Evolutionary conservation across 2,329 filamentous ascomycete genomes (phyloP), one percentile per base, ranked within the genome.

Genomic region (Thelonectria discophora): DNA sequence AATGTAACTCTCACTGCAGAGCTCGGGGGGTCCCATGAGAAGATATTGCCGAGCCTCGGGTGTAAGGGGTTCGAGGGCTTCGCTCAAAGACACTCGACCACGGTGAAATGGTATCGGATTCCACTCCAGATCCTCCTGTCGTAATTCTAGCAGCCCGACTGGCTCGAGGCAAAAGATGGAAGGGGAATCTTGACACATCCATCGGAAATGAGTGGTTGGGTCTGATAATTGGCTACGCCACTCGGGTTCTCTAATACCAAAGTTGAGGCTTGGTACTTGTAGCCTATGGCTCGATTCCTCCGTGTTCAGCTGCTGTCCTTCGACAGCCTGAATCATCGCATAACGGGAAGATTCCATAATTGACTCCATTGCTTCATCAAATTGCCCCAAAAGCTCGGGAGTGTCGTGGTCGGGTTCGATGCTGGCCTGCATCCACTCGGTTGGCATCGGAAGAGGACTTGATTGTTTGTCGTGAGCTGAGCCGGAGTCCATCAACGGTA

Each of bases 241-340:
- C 37, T 64, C 61, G 1, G 70, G 65, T 5, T 57, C 45, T 13
- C 69, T 58, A 20, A 67, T 65, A 1, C 62, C 60, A 40, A 76
- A 77, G 30, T 73, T 62, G 21, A 76, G 47, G 8, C 57, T 37
- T 6, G 76, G 75, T 42, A 76, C 67, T 2, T 67, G 60, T 18
- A 78, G 43, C 24, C 75, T 69, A 5, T 74, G 60, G 1, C 69
- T 58, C 4, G 71, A 67, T 15, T 74, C 68, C 5, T 60, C 46
- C 18, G 67, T 59, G 20, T 74, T 63, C 1, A 76, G 47, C 12
- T 65, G 64, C 42, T 79, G 77, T 56, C 74, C 69, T 37, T 73
- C 72, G 6, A 69, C 43, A 15, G 59, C 49, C 6, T n/a, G 53
- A 18, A 63, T 57, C 10, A 54, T 48, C 13, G 58, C 56, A 9